These are phyloP conservation scores for Hypsizygus marmoreus DNA, from an alignment of 768 basidiomycete genomes.

Conservation along the genomic window DNA sequence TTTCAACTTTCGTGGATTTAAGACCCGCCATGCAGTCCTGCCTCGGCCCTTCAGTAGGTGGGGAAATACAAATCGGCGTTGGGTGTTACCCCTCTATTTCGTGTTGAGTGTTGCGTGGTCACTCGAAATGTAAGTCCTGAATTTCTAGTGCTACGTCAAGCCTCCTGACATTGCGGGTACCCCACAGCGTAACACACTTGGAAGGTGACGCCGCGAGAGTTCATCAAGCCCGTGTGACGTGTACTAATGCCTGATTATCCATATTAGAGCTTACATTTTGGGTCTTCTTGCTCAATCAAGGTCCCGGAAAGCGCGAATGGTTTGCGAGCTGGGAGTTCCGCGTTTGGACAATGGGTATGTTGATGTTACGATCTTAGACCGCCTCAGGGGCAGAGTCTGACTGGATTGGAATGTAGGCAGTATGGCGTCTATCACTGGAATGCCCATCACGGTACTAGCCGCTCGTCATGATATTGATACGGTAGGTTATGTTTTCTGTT, in stretches of 20 bases:
- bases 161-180: conserved; percentile 4
- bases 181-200: conserved; percentile 69
- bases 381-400: too few relatives aligned
- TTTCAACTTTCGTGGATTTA: neutral
- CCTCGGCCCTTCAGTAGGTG: conserved; percentile 61
- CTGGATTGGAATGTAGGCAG: too few relatives aligned
- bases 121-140: conserved; percentile 71
- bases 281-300: conserved; percentile 81
- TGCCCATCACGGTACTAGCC: conserved; percentile 70
- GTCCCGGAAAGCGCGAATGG: conserved; percentile 70
- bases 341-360: conserved; percentile 68
- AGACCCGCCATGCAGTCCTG: conserved; percentile 51
- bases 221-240: neutral
- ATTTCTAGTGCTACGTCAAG: neutral
- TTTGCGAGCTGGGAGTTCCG: conserved; percentile 80
- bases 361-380: neutral
- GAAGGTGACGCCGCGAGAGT: conserved; percentile 55
- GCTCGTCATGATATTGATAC: conserved; percentile 58
- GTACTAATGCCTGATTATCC: too few relatives aligned
- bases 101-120: conserved; percentile 74
- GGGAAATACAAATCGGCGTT: conserved; percentile 41
- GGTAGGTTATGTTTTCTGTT: conserved; percentile 36
- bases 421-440: conserved; percentile 60
- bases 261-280: conserved; percentile 83
- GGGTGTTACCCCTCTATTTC: conserved; percentile 72